Percentiles rank a stretch among this genome's conserved stretches.
These are phyloP conservation scores for Stachybotrys chlorohalonatus DNA, from an alignment of 2,329 filamentous ascomycete species.

Conservation along the genomic window DNA sequence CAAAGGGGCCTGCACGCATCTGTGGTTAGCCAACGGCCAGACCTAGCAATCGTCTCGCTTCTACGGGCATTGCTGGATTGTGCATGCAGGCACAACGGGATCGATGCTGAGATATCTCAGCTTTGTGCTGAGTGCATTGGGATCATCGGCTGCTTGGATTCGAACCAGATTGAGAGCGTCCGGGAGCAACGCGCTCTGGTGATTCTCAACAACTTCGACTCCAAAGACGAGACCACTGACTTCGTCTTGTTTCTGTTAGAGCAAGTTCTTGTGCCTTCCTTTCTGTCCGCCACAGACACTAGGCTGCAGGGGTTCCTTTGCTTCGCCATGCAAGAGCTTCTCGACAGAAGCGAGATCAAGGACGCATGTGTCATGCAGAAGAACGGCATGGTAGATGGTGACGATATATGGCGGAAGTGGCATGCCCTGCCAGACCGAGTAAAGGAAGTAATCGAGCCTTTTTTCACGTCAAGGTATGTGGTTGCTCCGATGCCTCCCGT, in stretches of 20 bases:
- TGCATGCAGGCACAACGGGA: slow-evolving; percentile 67
- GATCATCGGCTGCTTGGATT: slow-evolving; percentile 82
- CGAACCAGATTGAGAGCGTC: slow-evolving; percentile 75
- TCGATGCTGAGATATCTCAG: slow-evolving; percentile 56
- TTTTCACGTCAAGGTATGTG: slow-evolving; percentile 74
- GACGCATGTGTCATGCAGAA: slow-evolving; percentile 38
- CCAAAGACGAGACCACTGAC: slow-evolving; percentile 67
- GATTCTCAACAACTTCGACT: slow-evolving; percentile 77
- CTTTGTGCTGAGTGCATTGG: slow-evolving; percentile 79
- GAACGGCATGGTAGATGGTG: slow-evolving; percentile 34
- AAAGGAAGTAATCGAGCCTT: slow-evolving; percentile 77
- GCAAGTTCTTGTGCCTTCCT: slow-evolving; percentile 81
- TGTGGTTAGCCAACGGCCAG: slow-evolving; percentile 74
- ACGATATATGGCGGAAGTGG: slow-evolving; percentile 66
- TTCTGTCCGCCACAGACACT: slow-evolving; percentile 82
- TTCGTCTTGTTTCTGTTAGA: slow-evolving; percentile 83
- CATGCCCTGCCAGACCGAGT: slow-evolving; percentile 65
- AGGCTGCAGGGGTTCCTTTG: slow-evolving; percentile 84
- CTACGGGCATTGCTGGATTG: slow-evolving; percentile 77
- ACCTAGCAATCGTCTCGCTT: slow-evolving; percentile 61
- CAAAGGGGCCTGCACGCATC: slow-evolving; percentile 74
- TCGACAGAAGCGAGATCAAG: slow-evolving; percentile 68
- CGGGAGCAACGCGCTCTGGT: slow-evolving; percentile 76
- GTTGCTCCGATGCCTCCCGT: slow-evolving; percentile 54
- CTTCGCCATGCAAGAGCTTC: slow-evolving; percentile 87